Evolutionary conservation across 805 yeast genomes (phyloP).

Genomic region (Kuraishia hungarica): DNA sequence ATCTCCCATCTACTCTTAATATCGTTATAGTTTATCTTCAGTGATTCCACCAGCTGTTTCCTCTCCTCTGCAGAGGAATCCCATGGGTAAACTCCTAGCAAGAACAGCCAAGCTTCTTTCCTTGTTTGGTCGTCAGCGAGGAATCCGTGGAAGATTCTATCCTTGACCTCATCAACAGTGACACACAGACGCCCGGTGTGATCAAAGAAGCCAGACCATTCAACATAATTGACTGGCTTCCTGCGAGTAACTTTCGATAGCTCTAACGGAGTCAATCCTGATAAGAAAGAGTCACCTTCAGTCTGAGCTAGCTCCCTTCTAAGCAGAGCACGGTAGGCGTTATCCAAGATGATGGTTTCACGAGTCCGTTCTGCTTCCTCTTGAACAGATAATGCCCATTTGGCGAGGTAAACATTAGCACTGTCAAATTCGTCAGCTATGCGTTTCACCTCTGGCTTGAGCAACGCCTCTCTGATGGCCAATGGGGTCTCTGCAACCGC

Average conservation of each 20-base stretch:
- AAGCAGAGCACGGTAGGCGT: slow-evolving; percentile 46
- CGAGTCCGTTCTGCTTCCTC: slow-evolving; percentile 73
- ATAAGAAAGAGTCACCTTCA: slow-evolving; percentile 17
- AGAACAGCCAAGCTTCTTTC: slow-evolving; percentile 76
- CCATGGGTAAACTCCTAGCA: slow-evolving; percentile 86
- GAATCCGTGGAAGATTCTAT: slow-evolving; percentile 87
- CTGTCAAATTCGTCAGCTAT: slow-evolving; percentile 89
- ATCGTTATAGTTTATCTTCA: slow-evolving; percentile 38
- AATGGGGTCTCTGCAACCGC: slow-evolving; percentile 50
- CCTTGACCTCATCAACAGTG: slow-evolving; percentile 74
- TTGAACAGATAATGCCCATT: slow-evolving; percentile 93
- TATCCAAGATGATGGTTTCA: slow-evolving; percentile 44
- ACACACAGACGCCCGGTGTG: slow-evolving; percentile 61
- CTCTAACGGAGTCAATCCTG: slow-evolving; percentile 47
- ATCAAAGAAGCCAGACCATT: slow-evolving; percentile 86
- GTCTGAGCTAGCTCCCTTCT: slow-evolving; percentile 52
- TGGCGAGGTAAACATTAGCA: slow-evolving; percentile 86
- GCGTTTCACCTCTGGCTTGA: slow-evolving; percentile 70
- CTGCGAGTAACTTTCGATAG: slow-evolving; percentile 54
- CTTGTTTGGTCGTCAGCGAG: slow-evolving; percentile 47
- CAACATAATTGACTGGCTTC: slow-evolving; percentile 56
- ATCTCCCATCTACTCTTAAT: slow-evolving; percentile 69
- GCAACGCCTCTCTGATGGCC: slow-evolving; percentile 48
- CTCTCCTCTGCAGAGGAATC: slow-evolving; percentile 69
- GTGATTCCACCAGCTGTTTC: slow-evolving; percentile 42